Percentiles rank a stretch among this genome's conserved stretches.
Conservation (phyloP, 1,284 basidiomycete genomes). For the Takashimella tepidaria region DNA sequence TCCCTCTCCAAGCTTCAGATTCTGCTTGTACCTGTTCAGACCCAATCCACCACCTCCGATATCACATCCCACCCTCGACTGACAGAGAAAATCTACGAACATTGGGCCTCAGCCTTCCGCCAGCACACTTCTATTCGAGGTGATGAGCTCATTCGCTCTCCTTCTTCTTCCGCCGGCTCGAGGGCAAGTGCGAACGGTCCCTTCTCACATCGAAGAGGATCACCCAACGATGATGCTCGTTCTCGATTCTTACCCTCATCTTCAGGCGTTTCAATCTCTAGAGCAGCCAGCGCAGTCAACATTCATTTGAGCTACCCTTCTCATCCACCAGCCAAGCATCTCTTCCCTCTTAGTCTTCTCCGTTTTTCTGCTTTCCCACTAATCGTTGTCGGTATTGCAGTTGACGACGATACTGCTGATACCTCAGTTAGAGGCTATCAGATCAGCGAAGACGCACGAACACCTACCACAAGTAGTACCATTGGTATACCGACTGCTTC, state of each 20-base stretch:
- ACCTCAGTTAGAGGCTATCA: slow-evolving; percentile 15
- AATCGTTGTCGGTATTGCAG: slow-evolving; percentile 39
- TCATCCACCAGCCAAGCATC: slow-evolving; percentile 32
- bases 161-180: not conserved
- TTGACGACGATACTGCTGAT: slow-evolving; percentile 15
- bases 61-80: slow-evolving; percentile 8
- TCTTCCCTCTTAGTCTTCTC: slow-evolving; percentile 36
- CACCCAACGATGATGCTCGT: slow-evolving; percentile 12
- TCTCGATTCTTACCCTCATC: slow-evolving; percentile 31
- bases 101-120: slow-evolving; percentile 30
- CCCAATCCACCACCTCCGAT: slow-evolving; percentile 2
- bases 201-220: slow-evolving; percentile 3
- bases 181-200: not conserved
- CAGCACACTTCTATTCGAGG: slow-evolving; percentile 35
- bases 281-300: slow-evolving; percentile 30
- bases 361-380: slow-evolving; percentile 39
- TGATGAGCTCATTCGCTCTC: slow-evolving; percentile 32
- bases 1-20: slow-evolving; percentile 43
- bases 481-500: not conserved
- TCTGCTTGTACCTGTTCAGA: slow-evolving; percentile 44
- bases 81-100: slow-evolving; percentile 19
- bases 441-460: not conserved
- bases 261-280: slow-evolving; percentile 22
- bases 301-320: slow-evolving; percentile 37
- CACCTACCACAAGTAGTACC: slow-evolving; percentile 10